Evolutionary conservation across 2,329 filamentous ascomycete species (phyloP).

Genomic region (Metarhizium anisopliae): DNA sequence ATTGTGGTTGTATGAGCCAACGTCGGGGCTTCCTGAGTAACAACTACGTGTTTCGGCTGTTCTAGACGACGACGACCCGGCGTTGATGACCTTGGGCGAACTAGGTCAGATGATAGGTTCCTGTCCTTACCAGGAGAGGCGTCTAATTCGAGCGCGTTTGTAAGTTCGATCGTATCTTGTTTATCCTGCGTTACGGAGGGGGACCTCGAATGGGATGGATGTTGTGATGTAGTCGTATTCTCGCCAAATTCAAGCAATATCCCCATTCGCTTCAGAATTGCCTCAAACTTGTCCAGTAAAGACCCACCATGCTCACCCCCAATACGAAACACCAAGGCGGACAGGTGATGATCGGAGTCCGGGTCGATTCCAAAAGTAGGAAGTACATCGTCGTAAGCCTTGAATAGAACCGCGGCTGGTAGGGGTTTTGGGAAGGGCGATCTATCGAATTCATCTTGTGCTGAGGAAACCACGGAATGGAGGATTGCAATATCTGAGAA

Average conservation of each 20-base stretch:
- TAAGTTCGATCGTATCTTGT: background rate
- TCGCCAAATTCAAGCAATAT: constrained; percentile 59
- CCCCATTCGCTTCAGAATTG: constrained; percentile 57
- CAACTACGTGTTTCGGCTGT: background rate
- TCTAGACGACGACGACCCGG: background rate
- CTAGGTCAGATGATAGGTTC: background rate
- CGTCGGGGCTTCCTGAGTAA: background rate
- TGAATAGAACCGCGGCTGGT: constrained; percentile 70
- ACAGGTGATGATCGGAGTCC: constrained; percentile 67
- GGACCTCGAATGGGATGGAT: background rate
- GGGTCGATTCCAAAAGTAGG: constrained; percentile 58
- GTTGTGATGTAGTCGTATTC: constrained; percentile 12
- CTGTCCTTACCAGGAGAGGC: background rate
- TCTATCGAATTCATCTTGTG: constrained; percentile 52
- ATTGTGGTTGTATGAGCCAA: background rate
- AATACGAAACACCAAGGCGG: constrained; percentile 71
- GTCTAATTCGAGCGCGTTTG: background rate
- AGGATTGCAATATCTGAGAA: constrained; percentile 67
- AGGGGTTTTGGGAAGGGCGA: constrained; percentile 53
- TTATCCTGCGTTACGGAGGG: background rate
- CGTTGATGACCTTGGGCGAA: background rate
- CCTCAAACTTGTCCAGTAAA: constrained; percentile 62
- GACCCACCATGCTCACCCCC: constrained; percentile 52
- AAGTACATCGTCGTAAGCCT: constrained; percentile 71
- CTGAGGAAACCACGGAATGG: constrained; percentile 65